Percentiles rank a stretch among this genome's conserved stretches.
These are phyloP conservation scores for Astrocystis sublimbata DNA, from an alignment of 495 filamentous ascomycete genomes.

Conservation along the genomic window DNA sequence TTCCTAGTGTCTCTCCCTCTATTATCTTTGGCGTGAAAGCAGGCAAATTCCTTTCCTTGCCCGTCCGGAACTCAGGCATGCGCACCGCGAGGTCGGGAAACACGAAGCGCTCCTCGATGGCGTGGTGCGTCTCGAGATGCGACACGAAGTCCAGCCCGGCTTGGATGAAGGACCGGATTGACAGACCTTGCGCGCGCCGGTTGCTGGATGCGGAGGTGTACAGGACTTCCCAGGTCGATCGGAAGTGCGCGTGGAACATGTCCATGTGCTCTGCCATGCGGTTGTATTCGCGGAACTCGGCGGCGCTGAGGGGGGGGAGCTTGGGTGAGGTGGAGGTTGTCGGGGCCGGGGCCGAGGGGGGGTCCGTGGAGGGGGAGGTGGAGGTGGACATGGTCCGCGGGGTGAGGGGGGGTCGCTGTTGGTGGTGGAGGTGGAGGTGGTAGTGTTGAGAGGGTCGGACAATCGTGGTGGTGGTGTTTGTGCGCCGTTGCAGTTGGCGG, in stretches of 20 bases:
- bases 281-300: constrained; percentile 68
- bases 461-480: background rate
- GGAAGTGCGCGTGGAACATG: constrained; percentile 78
- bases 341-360: background rate
- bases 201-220: constrained; percentile 57
- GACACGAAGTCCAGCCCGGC: constrained; percentile 65
- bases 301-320: constrained; percentile 49
- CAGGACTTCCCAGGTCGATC: constrained; percentile 67
- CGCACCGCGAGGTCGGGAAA: constrained; percentile 74
- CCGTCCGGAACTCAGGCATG: constrained; percentile 74
- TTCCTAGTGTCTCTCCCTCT: too few relatives aligned
- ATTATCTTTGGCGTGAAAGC: too few relatives aligned
- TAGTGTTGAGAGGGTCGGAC: too few relatives aligned
- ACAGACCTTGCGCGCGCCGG: constrained; percentile 57
- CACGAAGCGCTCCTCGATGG: constrained; percentile 80
- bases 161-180: constrained; percentile 61
- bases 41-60: constrained; percentile 4
- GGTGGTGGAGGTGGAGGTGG: background rate
- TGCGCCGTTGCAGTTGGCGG: background rate
- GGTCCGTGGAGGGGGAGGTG: background rate
- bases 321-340: background rate
- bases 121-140: constrained; percentile 75
- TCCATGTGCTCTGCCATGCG: constrained; percentile 78
- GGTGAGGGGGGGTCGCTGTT: background rate
- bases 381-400: background rate